Evolutionary conservation across 1,284 basidiomycete genomes (phyloP), one percentile per base, ranked within the genome.

Genomic region (Amylostereum areolatum): DNA sequence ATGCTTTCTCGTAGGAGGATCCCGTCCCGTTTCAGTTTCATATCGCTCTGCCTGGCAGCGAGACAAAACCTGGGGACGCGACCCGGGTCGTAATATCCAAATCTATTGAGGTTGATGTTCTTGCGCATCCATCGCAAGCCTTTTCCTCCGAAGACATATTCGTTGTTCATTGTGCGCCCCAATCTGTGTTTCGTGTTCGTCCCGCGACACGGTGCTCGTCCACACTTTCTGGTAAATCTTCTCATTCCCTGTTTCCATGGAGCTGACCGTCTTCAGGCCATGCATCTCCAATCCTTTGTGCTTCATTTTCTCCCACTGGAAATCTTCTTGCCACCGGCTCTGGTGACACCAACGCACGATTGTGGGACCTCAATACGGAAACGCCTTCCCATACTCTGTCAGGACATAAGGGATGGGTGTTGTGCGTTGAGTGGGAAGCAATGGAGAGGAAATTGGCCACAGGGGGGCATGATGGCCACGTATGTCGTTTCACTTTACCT

Each of bases 361-460:
- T 99, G 33, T 99, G 96, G 96, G 90, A 99, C 67, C 79, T 99
- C 50, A 81, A 89, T 60, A 95, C 91, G 0, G 97, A 99, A 69
- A 89, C 83, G 8, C 96, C 96, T 0, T 90, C 91, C 45, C 89
- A 92, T 64, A 89, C 86, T 7, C 76, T 99, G 9, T 71, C 80
- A 0, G 96, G 96, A 0, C 97, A 99, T 64, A 83, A 84, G 54
- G 94, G 93, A 0, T 98, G 95, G 95, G 92, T 99, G 1, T 75
- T 99, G 1, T 97, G 93, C 58, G 90, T 95, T 2, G 97, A 97
- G 63, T 99, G 96, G 96, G 95, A 98, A 60, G 85, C 90, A 0
- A 78, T 89, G 69, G 96, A 97, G 63, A 77, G 92, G 49, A 85
- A 86, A 56, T 70, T 98, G 12, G 96, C 94, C 1, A 96, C 92